phyloP scores from a whole-genome alignment of 2,329 filamentous ascomycete genomes.

The Trichophyton verrucosum region DNA sequence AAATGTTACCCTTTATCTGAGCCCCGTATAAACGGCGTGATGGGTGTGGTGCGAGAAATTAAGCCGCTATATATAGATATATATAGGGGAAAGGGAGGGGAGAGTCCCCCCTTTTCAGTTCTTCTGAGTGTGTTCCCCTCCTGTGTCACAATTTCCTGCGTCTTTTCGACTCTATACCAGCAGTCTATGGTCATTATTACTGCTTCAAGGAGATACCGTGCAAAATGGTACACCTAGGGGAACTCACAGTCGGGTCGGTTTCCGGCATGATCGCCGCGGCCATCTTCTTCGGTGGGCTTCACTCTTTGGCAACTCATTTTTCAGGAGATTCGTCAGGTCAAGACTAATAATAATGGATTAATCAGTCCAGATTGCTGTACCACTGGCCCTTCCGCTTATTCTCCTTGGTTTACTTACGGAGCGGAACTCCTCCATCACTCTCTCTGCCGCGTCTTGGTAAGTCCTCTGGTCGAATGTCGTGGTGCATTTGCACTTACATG shows the following conservation, averaged over 20 bases:
- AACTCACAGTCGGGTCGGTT: background rate
- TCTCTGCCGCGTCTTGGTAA: background rate
- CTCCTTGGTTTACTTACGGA: background rate
- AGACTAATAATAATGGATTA: background rate
- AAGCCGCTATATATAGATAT: background rate
- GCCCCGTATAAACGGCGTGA: background rate
- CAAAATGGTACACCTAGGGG: background rate
- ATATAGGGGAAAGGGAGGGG: background rate
- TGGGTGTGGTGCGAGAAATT: background rate
- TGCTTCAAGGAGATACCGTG: background rate
- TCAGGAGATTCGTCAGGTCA: background rate
- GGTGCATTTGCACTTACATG: too few species aligned
- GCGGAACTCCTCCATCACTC: background rate
- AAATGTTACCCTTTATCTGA: background rate
- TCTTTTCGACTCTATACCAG: background rate
- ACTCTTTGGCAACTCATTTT: background rate
- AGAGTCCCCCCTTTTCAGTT: background rate
- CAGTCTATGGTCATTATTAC: background rate
- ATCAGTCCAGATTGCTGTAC: background rate
- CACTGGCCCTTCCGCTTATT: background rate
- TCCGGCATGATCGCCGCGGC: background rate
- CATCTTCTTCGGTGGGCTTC: background rate
- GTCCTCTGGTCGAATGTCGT: too few species aligned
- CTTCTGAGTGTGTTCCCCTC: background rate
- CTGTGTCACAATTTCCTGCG: background rate